Evolutionary conservation across 75 land plant genomes (phyloP).

Genomic region (Gnetum montanum): DNA sequence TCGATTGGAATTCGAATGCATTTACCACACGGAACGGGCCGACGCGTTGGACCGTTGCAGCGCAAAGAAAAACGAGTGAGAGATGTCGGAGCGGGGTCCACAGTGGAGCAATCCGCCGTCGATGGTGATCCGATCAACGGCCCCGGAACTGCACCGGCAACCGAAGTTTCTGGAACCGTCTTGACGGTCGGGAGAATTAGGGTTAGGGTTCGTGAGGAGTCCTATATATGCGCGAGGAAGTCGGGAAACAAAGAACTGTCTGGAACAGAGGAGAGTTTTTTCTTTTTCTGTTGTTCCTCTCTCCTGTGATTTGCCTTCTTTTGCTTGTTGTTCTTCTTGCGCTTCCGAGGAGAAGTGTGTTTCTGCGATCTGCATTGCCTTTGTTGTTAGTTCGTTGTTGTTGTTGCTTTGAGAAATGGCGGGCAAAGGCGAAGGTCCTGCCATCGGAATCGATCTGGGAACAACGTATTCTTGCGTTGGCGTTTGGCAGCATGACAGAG

Average conservation of each 20-base stretch:
- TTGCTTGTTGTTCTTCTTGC: too few relatives aligned
- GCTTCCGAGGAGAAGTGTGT: not conserved
- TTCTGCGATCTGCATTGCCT: not conserved
- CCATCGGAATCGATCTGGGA: slow-evolving; percentile 19
- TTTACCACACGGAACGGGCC: too few relatives aligned
- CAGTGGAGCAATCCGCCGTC: too few relatives aligned
- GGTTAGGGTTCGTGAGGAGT: not conserved
- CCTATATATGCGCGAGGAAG: not conserved
- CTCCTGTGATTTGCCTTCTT: not conserved
- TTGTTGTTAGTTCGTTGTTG: not conserved
- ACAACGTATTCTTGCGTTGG: slow-evolving; percentile 21
- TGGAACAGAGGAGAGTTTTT: not conserved
- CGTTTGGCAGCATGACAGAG: slow-evolving; percentile 23
- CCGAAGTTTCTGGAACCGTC: not conserved
- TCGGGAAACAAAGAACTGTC: not conserved
- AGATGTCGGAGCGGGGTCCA: too few relatives aligned
- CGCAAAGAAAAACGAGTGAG: too few relatives aligned
- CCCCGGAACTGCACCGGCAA: too few relatives aligned
- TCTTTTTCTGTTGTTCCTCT: not conserved
- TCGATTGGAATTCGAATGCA: too few relatives aligned
- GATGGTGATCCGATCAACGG: too few relatives aligned
- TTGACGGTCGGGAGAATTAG: not conserved
- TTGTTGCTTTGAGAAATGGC: not conserved
- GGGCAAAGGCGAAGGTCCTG: slow-evolving; percentile 9
- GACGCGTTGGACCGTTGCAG: too few relatives aligned